These are phyloP conservation scores for Saccharomycopsis fodiens DNA, from an alignment of 805 yeast species.

Conservation along the genomic window DNA sequence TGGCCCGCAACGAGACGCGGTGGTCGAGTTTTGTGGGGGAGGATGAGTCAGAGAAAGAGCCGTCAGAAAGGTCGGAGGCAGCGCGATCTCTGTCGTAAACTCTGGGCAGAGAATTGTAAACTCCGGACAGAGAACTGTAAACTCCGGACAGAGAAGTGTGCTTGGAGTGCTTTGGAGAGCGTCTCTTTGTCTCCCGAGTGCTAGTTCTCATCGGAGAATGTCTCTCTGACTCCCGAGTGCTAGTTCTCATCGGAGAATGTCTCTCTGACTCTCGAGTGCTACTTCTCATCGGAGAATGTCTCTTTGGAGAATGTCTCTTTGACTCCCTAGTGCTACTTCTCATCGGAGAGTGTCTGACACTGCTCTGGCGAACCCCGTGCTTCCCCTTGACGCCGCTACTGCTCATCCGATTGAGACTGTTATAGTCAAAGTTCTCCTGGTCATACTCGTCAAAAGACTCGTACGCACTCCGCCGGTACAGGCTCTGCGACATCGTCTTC, in stretches of 20 bases:
- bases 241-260: neutral
- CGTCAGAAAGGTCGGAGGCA: neutral
- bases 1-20: constrained; percentile 10
- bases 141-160: neutral
- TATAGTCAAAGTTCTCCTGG: constrained; percentile 10
- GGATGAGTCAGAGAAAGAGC: neutral
- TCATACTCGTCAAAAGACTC: constrained; percentile 10
- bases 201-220: neutral
- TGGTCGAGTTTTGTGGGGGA: constrained; percentile 1
- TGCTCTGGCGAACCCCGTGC: neutral
- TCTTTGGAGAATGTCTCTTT: no score
- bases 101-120: no score
- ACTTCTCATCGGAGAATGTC: neutral
- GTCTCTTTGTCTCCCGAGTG: constrained; percentile 2
- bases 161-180: neutral
- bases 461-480: neutral
- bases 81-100: neutral
- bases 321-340: neutral
- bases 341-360: neutral
- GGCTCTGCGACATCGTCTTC: constrained; percentile 8
- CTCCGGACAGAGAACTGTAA: no score
- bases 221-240: neutral
- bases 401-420: neutral
- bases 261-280: neutral
- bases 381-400: neutral